Base-by-base conservation (phyloP, 345 rosid species). In the Boechera divaricarpa region DNA sequence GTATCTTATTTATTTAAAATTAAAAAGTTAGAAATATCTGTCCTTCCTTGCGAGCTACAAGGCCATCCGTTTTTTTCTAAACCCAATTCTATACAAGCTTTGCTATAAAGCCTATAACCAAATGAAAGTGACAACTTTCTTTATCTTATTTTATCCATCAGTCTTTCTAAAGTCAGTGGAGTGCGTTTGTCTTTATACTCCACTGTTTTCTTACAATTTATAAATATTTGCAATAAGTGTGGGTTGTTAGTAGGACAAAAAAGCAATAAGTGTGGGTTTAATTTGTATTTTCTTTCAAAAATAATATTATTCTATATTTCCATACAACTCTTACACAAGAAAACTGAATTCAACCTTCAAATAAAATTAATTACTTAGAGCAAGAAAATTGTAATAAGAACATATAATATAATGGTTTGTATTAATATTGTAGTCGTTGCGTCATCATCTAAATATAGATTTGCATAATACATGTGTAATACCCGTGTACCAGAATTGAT, bases 61-160 rank as follows among this genome's bases (percentile, higher is more conserved):
- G 15, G n/a, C 58, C 6, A 51, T 56, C 42, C 5, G 33, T 67
- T 67, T 67, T 32, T 21, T 67, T 49, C 11, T 32, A 33, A 12
- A 5, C 15, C 4, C 44, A 70, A 61, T 16, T 62, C 5, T 16
- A 11, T 21, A 10, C 31, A 41, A 26, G 31, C 2, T 56, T 62
- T 24, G 26, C 15, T n/a, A 11, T 38, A 76, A 21, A 52, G 69
- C 28, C 24, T n/a, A 7, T 38, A 76, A 52, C 62, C 28, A 52
- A 5, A 42, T 9, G 75, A 76, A 12, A 62, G 49, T n/a, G 64
- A 76, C 75, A 15, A 39, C 12, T 39, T 28, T 41, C 28, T 44
- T 49, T 39, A 10, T 51, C 54, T 67, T 38, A 11, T 68, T 76
- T 18, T 10, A 68, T 39, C 18, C 2, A 49, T 21, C 62, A 38